phyloP scores from a whole-genome alignment of 2,329 filamentous ascomycete genomes.

The Teratosphaeria nubilosa region DNA sequence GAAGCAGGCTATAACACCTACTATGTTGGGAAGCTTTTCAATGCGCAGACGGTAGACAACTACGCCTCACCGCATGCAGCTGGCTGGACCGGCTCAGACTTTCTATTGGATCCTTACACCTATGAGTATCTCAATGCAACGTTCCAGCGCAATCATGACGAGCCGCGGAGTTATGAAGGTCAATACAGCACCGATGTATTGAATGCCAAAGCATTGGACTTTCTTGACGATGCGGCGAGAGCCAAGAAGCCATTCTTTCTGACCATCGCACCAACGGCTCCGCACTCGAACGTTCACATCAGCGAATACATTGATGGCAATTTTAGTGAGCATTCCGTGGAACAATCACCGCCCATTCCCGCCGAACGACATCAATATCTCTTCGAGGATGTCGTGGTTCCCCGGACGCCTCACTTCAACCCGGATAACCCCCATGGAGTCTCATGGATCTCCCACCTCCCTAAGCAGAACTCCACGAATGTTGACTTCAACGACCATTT shows the following conservation, averaged over 20 bases:
- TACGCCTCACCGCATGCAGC: conserved; percentile 49
- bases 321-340: conserved; percentile 8
- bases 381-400: conserved; percentile 50
- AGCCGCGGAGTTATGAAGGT: conserved; percentile 46
- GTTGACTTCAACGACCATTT: conserved; percentile 45
- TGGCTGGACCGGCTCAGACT: conserved; percentile 47
- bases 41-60: conserved; percentile 48
- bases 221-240: conserved; percentile 37
- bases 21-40: conserved; percentile 65
- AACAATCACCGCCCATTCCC: conserved; percentile 10
- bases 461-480: conserved; percentile 35
- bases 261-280: conserved; percentile 21
- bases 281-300: conserved; percentile 17
- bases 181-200: conserved; percentile 52
- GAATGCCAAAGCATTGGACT: conserved; percentile 47
- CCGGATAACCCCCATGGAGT: conserved; percentile 40
- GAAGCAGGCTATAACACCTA: conserved; percentile 59
- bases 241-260: conserved; percentile 20
- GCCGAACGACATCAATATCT: conserved; percentile 47
- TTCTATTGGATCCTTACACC: conserved; percentile 51
- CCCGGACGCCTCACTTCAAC: conserved; percentile 57
- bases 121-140: conserved; percentile 59
- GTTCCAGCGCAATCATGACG: conserved; percentile 49
- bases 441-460: conserved; percentile 37
- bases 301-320: conserved; percentile 24